Evolutionary conservation across 2,329 filamentous ascomycete genomes (phyloP).

Genomic region (Piedraia hortae): DNA sequence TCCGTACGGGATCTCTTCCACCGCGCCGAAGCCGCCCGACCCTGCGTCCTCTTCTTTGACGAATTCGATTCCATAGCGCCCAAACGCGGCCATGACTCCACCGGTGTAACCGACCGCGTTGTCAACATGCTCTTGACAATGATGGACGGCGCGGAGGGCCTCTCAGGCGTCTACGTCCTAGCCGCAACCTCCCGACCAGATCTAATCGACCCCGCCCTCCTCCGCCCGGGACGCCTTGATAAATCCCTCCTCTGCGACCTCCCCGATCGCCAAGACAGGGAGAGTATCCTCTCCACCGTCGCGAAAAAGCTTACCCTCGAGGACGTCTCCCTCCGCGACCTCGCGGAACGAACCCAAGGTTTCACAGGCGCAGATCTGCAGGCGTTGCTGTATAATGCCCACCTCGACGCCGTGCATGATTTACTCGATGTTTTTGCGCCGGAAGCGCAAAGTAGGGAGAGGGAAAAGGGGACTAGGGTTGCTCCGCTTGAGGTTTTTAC

Average conservation of each 20-base stretch:
- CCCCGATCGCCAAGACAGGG: slow-evolving; percentile 48
- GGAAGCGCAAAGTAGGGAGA: too few species aligned
- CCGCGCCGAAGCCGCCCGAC: slow-evolving; percentile 64
- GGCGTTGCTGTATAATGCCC: slow-evolving; percentile 82
- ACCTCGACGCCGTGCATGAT: slow-evolving; percentile 90
- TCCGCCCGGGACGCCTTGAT: slow-evolving; percentile 75
- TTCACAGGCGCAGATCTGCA: slow-evolving; percentile 89
- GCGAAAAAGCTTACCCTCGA: slow-evolving; percentile 35
- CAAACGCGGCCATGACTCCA: slow-evolving; percentile 88
- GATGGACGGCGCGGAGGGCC: slow-evolving; percentile 92
- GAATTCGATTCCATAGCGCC: slow-evolving; percentile 96
- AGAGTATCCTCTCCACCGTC: slow-evolving; percentile 73
- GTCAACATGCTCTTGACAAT: slow-evolving; percentile 95
- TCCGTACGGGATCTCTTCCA: slow-evolving; percentile 87
- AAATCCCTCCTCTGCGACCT: slow-evolving; percentile 84
- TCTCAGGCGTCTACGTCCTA: slow-evolving; percentile 85
- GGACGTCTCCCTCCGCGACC: slow-evolving; percentile 23
- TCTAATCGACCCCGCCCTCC: slow-evolving; percentile 75
- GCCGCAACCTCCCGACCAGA: slow-evolving; percentile 85
- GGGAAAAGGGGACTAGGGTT: slow-evolving; percentile 32
- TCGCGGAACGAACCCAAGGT: slow-evolving; percentile 57
- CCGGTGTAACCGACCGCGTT: slow-evolving; percentile 91
- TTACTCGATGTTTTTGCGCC: slow-evolving; percentile 71
- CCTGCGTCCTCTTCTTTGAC: slow-evolving; percentile 92
- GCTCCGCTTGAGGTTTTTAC: slow-evolving; percentile 11